Conservation (phyloP, 345 rosid species). For the Toxicodendron radicans region DNA sequence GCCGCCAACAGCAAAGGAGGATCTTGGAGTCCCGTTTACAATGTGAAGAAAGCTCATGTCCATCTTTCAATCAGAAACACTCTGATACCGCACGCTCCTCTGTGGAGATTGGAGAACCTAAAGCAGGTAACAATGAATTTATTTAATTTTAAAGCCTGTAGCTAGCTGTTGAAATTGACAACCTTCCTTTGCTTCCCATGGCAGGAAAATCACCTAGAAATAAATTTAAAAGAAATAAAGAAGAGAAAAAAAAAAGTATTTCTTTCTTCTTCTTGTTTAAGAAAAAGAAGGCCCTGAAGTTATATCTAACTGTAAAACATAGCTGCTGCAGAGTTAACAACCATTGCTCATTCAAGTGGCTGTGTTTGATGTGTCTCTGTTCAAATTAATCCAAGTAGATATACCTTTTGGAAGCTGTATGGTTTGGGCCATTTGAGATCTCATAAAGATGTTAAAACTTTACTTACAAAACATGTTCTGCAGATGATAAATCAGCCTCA, state of each 20-base stretch:
- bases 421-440: background rate
- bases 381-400: background rate
- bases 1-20: conserved; percentile 70
- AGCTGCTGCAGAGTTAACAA: background rate
- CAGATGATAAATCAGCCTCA: conserved; percentile 33
- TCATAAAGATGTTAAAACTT: background rate
- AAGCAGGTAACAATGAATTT: conserved; percentile 24
- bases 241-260: background rate
- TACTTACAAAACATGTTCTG: conserved; percentile 12
- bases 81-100: conserved; percentile 4
- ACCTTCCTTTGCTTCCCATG: conserved; percentile 8
- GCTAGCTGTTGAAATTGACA: conserved; percentile 3
- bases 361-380: background rate
- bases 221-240: background rate
- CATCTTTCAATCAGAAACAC: conserved; percentile 15
- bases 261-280: background rate
- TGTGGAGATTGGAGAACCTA: conserved; percentile 16
- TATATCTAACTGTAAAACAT: background rate
- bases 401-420: background rate
- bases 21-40: conserved; percentile 27
- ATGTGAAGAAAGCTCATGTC: conserved; percentile 16
- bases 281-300: conserved; percentile 4
- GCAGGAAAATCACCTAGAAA: background rate
- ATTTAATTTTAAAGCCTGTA: conserved; percentile 1
- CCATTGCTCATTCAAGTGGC: background rate